Base-by-base conservation (phyloP, 1,139 yeast genomes). In the Suhomyces bribrorum region DNA sequence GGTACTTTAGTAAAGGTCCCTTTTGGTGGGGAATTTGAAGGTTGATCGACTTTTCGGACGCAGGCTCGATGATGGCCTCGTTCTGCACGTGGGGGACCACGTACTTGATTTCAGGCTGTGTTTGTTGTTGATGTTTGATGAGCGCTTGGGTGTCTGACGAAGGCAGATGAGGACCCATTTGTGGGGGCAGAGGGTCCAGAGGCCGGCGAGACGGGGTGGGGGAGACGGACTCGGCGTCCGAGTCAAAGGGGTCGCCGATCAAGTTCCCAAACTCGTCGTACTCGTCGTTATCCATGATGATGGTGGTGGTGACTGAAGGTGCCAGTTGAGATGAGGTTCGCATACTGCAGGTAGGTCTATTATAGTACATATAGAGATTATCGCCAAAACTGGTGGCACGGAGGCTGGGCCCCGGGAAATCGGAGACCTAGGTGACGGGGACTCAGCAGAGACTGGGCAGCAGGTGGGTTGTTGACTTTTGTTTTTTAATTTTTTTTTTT, bases 241-340 rank as follows among this genome's bases (percentile, higher is more conserved):
- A 71, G 44, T 64, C 75, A 9, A 55, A 41, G 32, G 66, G 64
- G 25, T 65, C 79, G 5, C 86, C 89, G 22, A 88, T 72, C 32
- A 75, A 74, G 56, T 86, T 86, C 29, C 95, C 95, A 59, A 86
- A 80, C 76, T 88, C 96, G 61, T 87, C 96, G 59, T 83, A 86
- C 18, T 77, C 85, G 30, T 74, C 80, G 41, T 73, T 55, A 30
- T 56, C 57, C 62, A 57, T 59, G 29, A 15, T 26, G 23, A 12
- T 17, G 29, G n/a, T 26, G 27, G 14, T 16, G 17, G 15, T 16
- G 13, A 6, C 11, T 8, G 11, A 20, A 20, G 23, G 8, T n/a
- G 11, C 8, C 11, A 8, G 23, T 26, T 16, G 35, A 28, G 37
- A 35, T 32, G 36, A 9, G 22, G 27, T n/a, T n/a, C 15, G 25